A percentile compares a stretch with the other conserved stretches of the same genome.
Evolutionary conservation across 192 early-diverging fungal genomes (phyloP).

Genomic region (Umbelopsis ramanniana): DNA sequence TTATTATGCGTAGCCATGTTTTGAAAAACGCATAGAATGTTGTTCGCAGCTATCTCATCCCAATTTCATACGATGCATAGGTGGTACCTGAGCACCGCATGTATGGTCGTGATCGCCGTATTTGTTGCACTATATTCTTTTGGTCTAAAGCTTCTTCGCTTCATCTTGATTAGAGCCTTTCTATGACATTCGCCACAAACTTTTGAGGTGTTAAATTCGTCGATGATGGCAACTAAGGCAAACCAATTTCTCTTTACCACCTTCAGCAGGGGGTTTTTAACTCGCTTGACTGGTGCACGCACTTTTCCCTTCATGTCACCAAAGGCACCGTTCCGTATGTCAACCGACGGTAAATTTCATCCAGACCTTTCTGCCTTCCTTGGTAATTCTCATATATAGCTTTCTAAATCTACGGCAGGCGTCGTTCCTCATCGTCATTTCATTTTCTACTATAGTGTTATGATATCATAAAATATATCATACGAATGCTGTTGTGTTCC

Average conservation of each 20-base stretch:
- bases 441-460: too few species aligned
- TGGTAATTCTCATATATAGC: too few species aligned
- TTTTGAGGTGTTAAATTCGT: neutral
- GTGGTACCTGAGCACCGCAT: constrained; percentile 10
- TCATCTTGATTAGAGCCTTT: neutral
- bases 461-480: too few species aligned
- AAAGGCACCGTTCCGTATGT: neutral
- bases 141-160: neutral
- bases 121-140: neutral
- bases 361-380: too few species aligned
- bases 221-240: neutral
- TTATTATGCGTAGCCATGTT: constrained; percentile 6
- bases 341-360: too few species aligned
- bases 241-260: neutral
- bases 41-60: constrained; percentile 8
- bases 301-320: neutral
- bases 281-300: neutral
- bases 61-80: constrained; percentile 9
- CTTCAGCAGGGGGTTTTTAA: neutral
- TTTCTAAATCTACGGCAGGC: too few species aligned
- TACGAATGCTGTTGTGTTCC: too few species aligned
- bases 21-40: neutral
- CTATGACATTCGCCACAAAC: neutral
- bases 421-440: too few species aligned
- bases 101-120: neutral